These are phyloP conservation scores for Helicocarpus griseus DNA, from an alignment of 2,329 filamentous ascomycete species.

Conservation along the genomic window DNA sequence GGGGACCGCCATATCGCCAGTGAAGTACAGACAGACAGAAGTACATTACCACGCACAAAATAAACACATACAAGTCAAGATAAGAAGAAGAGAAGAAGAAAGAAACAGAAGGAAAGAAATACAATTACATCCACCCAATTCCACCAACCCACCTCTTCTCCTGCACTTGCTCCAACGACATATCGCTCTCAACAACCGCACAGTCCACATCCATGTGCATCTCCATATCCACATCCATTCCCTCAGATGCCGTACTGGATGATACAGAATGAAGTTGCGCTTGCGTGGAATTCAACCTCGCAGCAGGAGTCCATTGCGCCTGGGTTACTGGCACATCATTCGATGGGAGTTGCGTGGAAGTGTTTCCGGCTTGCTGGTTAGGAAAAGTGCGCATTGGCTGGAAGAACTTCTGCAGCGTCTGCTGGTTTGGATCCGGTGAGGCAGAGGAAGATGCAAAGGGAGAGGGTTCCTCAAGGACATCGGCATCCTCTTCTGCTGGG, in stretches of 20 bases:
- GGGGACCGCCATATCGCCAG: no score
- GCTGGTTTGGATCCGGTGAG: conserved; percentile 28
- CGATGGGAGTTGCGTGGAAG: neutral
- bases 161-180: neutral
- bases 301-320: neutral
- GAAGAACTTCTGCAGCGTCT: conserved; percentile 33
- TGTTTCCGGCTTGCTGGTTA: neutral
- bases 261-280: neutral
- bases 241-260: neutral
- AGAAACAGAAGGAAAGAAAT: neutral
- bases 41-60: no score
- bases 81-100: neutral
- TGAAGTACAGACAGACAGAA: no score
- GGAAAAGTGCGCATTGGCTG: conserved; percentile 19
- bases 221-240: conserved; percentile 9
- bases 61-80: neutral
- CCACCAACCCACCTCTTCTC: conserved; percentile 20
- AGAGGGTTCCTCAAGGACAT: conserved; percentile 18
- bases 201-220: conserved; percentile 22
- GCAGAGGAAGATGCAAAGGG: conserved; percentile 21
- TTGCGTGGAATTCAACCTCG: no score
- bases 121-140: conserved; percentile 23
- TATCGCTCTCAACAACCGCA: neutral
- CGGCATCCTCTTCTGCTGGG: conserved; percentile 17
- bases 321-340: neutral